Conservation (phyloP, 345 rosid species). For the Populus alba region DNA sequence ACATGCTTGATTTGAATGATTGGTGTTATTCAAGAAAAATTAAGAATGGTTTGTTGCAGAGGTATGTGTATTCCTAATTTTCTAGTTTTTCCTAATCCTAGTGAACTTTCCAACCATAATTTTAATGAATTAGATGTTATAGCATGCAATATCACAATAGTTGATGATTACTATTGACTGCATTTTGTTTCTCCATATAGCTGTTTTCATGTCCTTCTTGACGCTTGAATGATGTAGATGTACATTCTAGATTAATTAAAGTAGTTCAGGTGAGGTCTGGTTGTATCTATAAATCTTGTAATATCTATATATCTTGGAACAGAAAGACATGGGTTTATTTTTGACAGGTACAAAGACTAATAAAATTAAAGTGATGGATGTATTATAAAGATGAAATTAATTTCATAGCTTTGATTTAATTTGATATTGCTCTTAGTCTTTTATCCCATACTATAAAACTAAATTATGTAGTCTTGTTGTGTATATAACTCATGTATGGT, state of each 20-base stretch:
- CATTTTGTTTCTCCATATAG: not conserved
- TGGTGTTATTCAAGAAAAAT: not conserved
- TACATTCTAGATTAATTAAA: not conserved
- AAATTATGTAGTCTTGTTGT: too few species aligned
- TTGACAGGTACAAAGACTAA: too few species aligned
- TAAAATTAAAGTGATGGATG: too few species aligned
- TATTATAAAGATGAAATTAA: too few species aligned
- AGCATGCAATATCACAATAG: not conserved
- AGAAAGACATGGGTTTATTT: not conserved
- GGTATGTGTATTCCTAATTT: not conserved
- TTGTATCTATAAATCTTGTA: not conserved
- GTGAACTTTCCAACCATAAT: not conserved
- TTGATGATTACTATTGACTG: not conserved
- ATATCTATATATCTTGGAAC: not conserved
- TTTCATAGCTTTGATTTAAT: too few species aligned
- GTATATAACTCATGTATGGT: too few species aligned
- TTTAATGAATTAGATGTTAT: not conserved
- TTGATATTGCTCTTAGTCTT: too few species aligned
- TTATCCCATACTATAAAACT: too few species aligned
- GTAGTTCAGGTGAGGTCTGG: not conserved
- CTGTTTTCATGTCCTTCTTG: not conserved
- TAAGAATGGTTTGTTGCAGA: not conserved
- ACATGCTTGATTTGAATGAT: constrained; percentile 7
- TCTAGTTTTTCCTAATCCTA: not conserved
- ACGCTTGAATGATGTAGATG: not conserved